These are phyloP conservation scores for Scortechinia acanthostroma DNA, from an alignment of 2,329 filamentous ascomycete genomes.

Conservation along the genomic window DNA sequence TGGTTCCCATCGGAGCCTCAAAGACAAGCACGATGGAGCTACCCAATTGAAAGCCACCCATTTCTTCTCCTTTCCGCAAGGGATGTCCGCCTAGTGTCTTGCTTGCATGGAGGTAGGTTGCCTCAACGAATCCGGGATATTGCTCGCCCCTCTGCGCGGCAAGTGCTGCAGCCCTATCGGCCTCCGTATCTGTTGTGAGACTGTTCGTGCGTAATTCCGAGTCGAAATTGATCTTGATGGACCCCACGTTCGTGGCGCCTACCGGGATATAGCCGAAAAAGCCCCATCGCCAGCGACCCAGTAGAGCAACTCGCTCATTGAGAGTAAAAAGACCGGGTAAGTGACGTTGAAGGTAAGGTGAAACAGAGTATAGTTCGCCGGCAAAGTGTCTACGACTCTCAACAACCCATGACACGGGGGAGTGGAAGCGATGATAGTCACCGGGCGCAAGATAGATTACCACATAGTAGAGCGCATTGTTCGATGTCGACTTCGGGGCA, in stretches of 20 bases:
- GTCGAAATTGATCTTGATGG: conserved; percentile 96
- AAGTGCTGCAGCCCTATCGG: conserved; percentile 76
- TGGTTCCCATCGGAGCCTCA: conserved; percentile 70
- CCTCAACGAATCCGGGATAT: conserved; percentile 87
- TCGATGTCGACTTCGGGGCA: background rate
- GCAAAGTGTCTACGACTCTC: conserved; percentile 94
- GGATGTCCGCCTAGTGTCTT: conserved; percentile 75
- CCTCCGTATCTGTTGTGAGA: conserved; percentile 83
- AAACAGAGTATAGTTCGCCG: conserved; percentile 89
- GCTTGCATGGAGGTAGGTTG: conserved; percentile 76
- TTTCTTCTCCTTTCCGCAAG: conserved; percentile 81
- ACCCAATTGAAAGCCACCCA: conserved; percentile 94
- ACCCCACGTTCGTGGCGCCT: conserved; percentile 93
- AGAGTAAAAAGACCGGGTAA: conserved; percentile 91
- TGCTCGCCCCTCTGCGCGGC: conserved; percentile 70
- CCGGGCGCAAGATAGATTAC: conserved; percentile 82
- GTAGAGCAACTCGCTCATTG: conserved; percentile 88
- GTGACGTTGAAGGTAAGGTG: conserved; percentile 86
- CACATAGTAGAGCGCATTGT: conserved; percentile 5
- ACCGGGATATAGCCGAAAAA: conserved; percentile 97
- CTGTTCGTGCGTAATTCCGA: conserved; percentile 87
- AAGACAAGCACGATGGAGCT: conserved; percentile 94
- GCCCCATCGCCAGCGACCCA: conserved; percentile 91
- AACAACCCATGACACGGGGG: conserved; percentile 88
- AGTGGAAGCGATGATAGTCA: conserved; percentile 98